Percentiles rank a stretch among this genome's conserved stretches.
phyloP scores from a whole-genome alignment of 176 grass and related monocot species.

The Ensete glaucum region DNA sequence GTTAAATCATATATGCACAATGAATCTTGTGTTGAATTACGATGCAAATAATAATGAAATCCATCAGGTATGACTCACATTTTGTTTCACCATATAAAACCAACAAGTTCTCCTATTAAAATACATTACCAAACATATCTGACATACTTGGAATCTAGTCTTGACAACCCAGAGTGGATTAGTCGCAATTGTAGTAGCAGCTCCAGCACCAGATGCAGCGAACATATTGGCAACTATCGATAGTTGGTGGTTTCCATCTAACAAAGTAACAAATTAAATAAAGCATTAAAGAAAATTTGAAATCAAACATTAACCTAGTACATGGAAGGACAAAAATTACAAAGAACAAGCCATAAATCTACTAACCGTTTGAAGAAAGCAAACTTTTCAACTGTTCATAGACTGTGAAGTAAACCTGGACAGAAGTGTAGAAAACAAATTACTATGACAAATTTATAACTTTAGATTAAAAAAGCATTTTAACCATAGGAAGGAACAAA shows the following conservation, averaged over 20 bases:
- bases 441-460: too few species aligned
- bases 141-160: conserved; percentile 86
- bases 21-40: too few species aligned
- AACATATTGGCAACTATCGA: conserved; percentile 81
- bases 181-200: conserved; percentile 73
- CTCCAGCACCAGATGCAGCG: conserved; percentile 94
- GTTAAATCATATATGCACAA: too few species aligned
- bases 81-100: too few species aligned
- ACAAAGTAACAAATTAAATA: conserved; percentile 18
- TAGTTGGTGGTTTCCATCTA: conserved; percentile 58
- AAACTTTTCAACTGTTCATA: conserved; percentile 90
- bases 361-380: conserved; percentile 68
- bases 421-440: background rate
- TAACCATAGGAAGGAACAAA: too few species aligned
- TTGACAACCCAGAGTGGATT: conserved; percentile 99
- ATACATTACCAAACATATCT: too few species aligned
- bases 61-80: too few species aligned
- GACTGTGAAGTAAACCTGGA: conserved; percentile 85
- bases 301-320: background rate
- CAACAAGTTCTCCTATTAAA: too few species aligned
- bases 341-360: conserved; percentile 1
- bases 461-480: too few species aligned
- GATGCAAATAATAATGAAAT: too few species aligned
- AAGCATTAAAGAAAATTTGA: background rate
- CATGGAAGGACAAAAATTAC: background rate